Base-by-base conservation (phyloP, 768 basidiomycete genomes). In the Termitomyces sp. region DNA sequence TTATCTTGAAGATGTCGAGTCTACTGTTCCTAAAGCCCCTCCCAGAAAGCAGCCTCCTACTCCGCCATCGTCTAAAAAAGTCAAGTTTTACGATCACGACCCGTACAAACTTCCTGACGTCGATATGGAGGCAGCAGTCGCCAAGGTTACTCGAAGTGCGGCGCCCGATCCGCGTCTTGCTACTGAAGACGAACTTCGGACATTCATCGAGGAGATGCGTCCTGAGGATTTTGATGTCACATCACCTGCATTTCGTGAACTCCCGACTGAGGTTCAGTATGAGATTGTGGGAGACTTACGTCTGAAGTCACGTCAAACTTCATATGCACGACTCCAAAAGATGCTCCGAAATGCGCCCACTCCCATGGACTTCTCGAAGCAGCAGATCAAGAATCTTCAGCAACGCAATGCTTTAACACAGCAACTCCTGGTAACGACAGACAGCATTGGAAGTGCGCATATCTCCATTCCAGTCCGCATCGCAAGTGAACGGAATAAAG, bases 251-350 rank as follows among this genome's bases (percentile, higher is more conserved):
- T 99, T 99, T 68, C 83, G 87, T 23, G 90, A 92, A 59, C 82
- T 98, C 3, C 95, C 97, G 2, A 96, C 93, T 0, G 95, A 98
- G 69, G 85, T 97, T 21, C 94, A 99, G 64, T 99, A 98, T 71
- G 97, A 99, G 73, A 96, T 99, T 61, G 86, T 98, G 34, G 95
- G 96, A 52, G 97, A 99, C 73, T 76, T 98, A 47, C 85, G 97
- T 3, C 77, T 97, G 55, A 94, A 94, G 70, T 98, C 95, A 1
- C 82, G 97, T 3, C 95, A 98, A 71, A 95, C 92, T 12, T 96
- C 93, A 9, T 89, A 95, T 73, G 85, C 84, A 32, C 89, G 97
- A 3, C 73, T 98, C 44, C 89, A 97, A 65, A 86, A 87, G 55
- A 99, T 99, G 97, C 76, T 96, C 19, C 78, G 76, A 53, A 81